Evolutionary conservation across 306 rosid genomes (phyloP).

Genomic region (Mucuna pruriens): DNA sequence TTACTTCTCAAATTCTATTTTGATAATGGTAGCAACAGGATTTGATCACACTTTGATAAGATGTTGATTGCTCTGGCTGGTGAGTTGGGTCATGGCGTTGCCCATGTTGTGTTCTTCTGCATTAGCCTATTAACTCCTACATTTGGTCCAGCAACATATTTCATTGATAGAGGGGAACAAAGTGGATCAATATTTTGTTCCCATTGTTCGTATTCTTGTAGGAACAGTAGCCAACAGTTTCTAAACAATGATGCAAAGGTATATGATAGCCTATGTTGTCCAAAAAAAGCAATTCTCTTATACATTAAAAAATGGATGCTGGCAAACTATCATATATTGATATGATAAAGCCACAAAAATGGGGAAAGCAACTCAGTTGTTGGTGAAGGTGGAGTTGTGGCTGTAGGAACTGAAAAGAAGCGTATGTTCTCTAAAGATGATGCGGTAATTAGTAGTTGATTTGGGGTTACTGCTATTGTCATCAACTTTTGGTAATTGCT

Average conservation of each 20-base stretch:
- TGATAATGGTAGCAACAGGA: too few species aligned
- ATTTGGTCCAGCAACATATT: conserved; percentile 93
- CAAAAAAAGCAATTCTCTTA: too few species aligned
- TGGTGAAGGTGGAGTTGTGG: conserved; percentile 76
- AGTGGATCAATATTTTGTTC: conserved; percentile 82
- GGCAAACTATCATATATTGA: too few species aligned
- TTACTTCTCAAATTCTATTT: too few species aligned
- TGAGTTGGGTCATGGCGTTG: conserved; percentile 94
- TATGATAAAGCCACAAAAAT: too few species aligned
- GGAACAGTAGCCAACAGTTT: conserved; percentile 89
- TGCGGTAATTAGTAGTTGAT: conserved; percentile 45
- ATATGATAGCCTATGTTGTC: too few species aligned
- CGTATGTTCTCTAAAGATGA: conserved; percentile 80
- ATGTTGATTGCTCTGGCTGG: too few species aligned
- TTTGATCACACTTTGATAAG: too few species aligned
- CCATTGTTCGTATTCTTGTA: conserved; percentile 71
- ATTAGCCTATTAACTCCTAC: conserved; percentile 93
- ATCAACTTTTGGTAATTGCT: neutral
- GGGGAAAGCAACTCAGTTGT: conserved; percentile 48
- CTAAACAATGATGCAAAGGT: too few species aligned
- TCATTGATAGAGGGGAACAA: conserved; percentile 76
- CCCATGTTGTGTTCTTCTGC: conserved; percentile 99
- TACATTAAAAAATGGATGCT: too few species aligned
- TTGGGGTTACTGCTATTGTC: neutral
- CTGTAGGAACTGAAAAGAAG: conserved; percentile 81